Base-by-base conservation (phyloP, 2,329 filamentous ascomycete genomes). In the Claviceps quebecensis region DNA sequence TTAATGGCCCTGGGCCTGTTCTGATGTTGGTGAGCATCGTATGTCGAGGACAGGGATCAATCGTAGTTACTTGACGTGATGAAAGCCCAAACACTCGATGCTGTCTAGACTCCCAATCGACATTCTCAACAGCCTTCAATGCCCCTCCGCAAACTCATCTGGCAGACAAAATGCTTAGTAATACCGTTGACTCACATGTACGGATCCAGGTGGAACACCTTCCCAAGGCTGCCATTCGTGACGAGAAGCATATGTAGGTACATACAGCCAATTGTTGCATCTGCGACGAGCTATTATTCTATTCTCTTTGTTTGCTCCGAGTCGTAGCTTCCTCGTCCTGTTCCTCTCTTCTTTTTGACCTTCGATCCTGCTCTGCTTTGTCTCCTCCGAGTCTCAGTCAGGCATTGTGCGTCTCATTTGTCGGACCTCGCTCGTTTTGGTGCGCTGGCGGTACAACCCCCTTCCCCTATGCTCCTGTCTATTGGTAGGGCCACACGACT, bases 221-320 rank as follows among this genome's bases (percentile, higher is more conserved):
- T 53, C 56, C 48, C 34, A 6, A 59, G 58, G 57, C 55, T 60
- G 60, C 58, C 60, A 64, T 63, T 58, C 57, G 60, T 60, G 65
- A 59, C 57, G 58, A 60, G 55, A 55, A 52, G 49, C 38, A 40
- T 53, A 22, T 19, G 19, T 23, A 26, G 23, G 23, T 26, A 26
- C 34, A 37, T 53, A 22, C 22, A 40, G 44, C n/a, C 36, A 48
- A 29, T 17, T 19, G 40, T 38, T 14, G 39, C 47, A 49, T 46
- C 37, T 53, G 43, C 44, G 22, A 53, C 47, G 17, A 47, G 51
- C 47, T 26, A 19, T 43, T 26, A 26, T 36, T 38, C 47, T 9
- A 29, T 50, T 39, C 37, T 39, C 11, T 29, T 52, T 47, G 44
- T 47, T 50, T 50, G 44, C 38, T 29, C 38, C 19, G 8, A 3